phyloP scores from a whole-genome alignment of 108 stramenopile genomes.

The Cyclotella baltica region DNA sequence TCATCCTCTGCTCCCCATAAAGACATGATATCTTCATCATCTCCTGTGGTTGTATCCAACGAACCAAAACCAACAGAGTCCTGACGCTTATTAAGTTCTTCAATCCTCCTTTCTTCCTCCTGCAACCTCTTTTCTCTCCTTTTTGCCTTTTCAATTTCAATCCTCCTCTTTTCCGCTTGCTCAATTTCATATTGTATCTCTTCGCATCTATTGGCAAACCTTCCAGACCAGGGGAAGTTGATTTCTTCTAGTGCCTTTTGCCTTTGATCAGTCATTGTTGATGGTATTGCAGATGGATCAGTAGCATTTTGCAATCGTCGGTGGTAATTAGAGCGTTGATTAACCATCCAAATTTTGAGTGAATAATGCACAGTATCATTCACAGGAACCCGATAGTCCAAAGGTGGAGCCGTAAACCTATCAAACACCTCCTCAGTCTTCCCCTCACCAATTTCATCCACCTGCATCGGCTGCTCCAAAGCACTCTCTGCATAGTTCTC shows the following conservation, averaged over 20 bases:
- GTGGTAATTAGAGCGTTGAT: conserved; percentile 52
- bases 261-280: conserved; percentile 46
- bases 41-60: background rate
- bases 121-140: conserved; percentile 19
- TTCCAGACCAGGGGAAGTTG: conserved; percentile 51
- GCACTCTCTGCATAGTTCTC: conserved; percentile 26
- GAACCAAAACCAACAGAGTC: conserved; percentile 4
- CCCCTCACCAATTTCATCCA: too few relatives aligned
- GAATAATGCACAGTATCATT: conserved; percentile 41
- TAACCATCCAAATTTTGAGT: conserved; percentile 53
- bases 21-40: conserved; percentile 44
- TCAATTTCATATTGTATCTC: conserved; percentile 38
- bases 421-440: too few relatives aligned
- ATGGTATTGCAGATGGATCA: conserved; percentile 19
- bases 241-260: conserved; percentile 46
- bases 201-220: conserved; percentile 39
- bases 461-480: conserved; percentile 10
- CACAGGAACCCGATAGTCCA: conserved; percentile 45
- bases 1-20: conserved; percentile 51
- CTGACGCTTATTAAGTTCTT: conserved; percentile 21
- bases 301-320: conserved; percentile 24
- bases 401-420: too few relatives aligned
- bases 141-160: conserved; percentile 24
- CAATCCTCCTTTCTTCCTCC: conserved; percentile 33
- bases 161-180: conserved; percentile 11